Evolutionary conservation across 1,139 yeast species (phyloP), one percentile per base, ranked within the genome.

Genomic region (Yamadazyma spencermartinsiae): DNA sequence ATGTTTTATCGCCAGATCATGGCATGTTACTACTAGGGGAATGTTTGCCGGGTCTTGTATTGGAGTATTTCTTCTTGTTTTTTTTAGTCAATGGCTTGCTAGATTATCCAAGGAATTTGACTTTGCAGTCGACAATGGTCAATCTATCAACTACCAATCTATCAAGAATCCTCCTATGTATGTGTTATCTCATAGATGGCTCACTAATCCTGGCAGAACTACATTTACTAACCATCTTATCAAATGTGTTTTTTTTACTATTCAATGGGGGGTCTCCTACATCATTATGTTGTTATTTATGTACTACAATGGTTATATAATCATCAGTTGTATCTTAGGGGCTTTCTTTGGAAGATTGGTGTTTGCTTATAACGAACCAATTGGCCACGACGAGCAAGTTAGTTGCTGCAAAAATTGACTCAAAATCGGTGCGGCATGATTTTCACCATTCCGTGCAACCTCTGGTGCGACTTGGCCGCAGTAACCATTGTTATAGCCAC

Each of bases 11-110:
- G 70, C 86, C n/a, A 62, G 59, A 33, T 61, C 80, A 16, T 82
- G 89, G 89, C 86, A 80, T 44, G 77, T 79, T 28, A 67, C 59
- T n/a, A 62, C 80, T 2, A 61, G 60, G 34, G 82, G 82, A 2
- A 79, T 70, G 60, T 82, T 82, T 65, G 88, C 86, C 4, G 88
- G 87, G 7, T 70, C 86, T 0, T 82, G 88, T 58, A 66, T 82
- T 27, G 88, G 87, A 10, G 77, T 80, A 4, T 76, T 81, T 51
- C 62, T 74, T 29, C 60, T 83, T 48, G 82, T 79, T 3, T 57
- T 81, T 33, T 72, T 75, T 6, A 66, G 80, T 9, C 82, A 80
- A 52, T 73, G 82, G 75, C 58, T 80, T 35, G 75, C 76, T 46
- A 64, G 87, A 25, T 56, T 76, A 32, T 66, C 74, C 34, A 68